Evolutionary conservation across 176 grass and related monocot species (phyloP), one percentile per base, ranked within the genome.

Genomic region (Typha latifolia): DNA sequence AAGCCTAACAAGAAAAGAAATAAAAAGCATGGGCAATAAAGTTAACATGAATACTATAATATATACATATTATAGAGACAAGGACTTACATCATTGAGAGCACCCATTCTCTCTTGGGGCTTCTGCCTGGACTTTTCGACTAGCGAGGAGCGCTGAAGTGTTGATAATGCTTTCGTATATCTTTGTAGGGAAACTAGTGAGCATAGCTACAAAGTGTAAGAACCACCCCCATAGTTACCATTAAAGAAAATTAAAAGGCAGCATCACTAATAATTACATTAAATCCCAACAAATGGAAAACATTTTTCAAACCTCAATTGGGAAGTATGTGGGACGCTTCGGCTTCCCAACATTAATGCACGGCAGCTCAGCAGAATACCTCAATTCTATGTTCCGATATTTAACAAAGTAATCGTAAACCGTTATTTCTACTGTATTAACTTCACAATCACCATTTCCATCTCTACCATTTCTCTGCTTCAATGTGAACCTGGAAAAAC

Each of bases 291-390:
- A 43, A 43, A 43, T 43, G 37, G 7, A 43, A 43, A 43, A 43
- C 9, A 10, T 10, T 43, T 43, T 43, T 64, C 62, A 53, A 12
- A 92, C 93, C 85, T 97, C 93, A 1, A 97, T 67, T 0, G 93
- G 88, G 0, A 90, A 79, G 69, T 86, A 97, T 0, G 89, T 90
- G 1, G 93, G 93, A 0, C 93, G 74, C 61, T 86, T 97, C 0
- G 82, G 93, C 43, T 92, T 97, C 32, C 93, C 93, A 69, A 92
- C 93, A 81, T 97, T 97, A n/a, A 97, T 84, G 78, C 93, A 97
- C 0, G 93, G 93, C 24, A 72, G 66, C n/a, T 82, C 63, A 55
- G 74, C 88, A 80, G 87, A 91, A 51, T 86, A 97, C 15, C 64
- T 70, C 34, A 97, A 50, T 0, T 77, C 72, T 19, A 88, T 91